Base-by-base conservation (phyloP, 2,329 filamentous ascomycete species). In the Fusarium sp. region DNA sequence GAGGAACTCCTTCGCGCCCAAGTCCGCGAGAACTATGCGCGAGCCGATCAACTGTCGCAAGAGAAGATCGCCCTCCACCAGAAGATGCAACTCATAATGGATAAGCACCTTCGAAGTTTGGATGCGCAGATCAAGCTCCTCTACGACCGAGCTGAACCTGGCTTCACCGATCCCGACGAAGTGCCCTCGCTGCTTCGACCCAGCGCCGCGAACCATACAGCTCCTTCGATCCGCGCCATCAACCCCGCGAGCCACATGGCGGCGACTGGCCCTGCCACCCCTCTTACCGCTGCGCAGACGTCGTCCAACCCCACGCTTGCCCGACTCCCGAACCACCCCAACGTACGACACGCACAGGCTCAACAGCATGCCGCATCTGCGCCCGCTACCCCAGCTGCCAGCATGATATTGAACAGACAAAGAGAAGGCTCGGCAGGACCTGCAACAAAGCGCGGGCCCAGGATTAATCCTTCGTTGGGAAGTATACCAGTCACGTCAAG, bases 11-110 rank as follows among this genome's bases (percentile, higher is more conserved):
- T 94, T 78, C 88, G 90, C 63, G 89, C 90, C 57, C 88, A 89
- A 63, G 92, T 96, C 75, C 84, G 87, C 64, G 91, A 94, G 70
- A 92, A 91, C 78, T 96, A 89, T 78, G 88, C 89, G 71, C 89
- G 88, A 75, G 92, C 92, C 63, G 91, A 95, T 72, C 87, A 91
- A 69, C 84, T 97, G 37, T 91, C 94, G 67, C 89, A 91, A 64
- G 94, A 97, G 80, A 97, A 97, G 85, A 87, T 94, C 63, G 88
- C 87, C 4, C 84, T 97, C 34, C 88, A 91, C 5, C 88, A 92
- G 72, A 95, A 93, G 82, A 84, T 91, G 66, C 87, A 90, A 77
- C 80, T 84, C 57, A 85, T 88, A 48, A 86, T 91, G 79, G 90
- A 92, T 79, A 92, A 92, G 77, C 91, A 92, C 83, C 86, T 87